Base-by-base conservation (phyloP, 75 land plant genomes). In the Chamaecyparis obtusa region DNA sequence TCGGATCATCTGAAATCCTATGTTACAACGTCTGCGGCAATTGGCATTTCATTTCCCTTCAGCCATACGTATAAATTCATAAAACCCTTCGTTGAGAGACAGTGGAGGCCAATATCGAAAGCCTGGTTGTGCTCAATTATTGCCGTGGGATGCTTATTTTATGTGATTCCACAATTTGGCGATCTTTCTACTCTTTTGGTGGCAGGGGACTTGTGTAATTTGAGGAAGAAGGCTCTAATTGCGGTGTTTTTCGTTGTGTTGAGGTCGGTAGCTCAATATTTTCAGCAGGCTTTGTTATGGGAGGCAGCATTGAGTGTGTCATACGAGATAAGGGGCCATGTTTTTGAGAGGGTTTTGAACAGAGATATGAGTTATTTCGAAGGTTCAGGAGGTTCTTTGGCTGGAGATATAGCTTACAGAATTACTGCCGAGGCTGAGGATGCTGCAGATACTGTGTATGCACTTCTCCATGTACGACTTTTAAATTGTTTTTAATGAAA, bases 201-300 rank as follows among this genome's bases (percentile, higher is more conserved):
- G 5, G 51, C 86, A 76, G 88, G 90, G 48, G 89, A 84, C 15
- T 51, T 92, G 36, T 15, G 21, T 9, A 37, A 72, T 39, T 46
- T 92, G 51, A 67, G 74, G 8, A 36, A 80, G 35, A 90, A 92
- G 89, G 92, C 92, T 6, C 35, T 87, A 82, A 48, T 85, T 32
- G 82, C 94, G 48, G 90, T 86, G 49, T 87, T 77, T 19, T 88
- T 95, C 24, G 87, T 92, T 24, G 37, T 90, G 14, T 85, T 89
- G 13, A 86, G 93, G 21, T 86, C 87, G 6, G 89, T 91, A 33
- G 93, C 94, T 0, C 86, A 83, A 83, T 96, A 91, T 88, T 88
- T 88, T 88, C 99, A 98, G 88, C 99, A 98, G 85, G 93, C 93
- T 51, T 90, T 96, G 24, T 87, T 98, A 43, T 98, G 99, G 99